A percentile compares a stretch with the other conserved stretches of the same genome.
phyloP scores from a whole-genome alignment of 1,139 yeast genomes.

The Candida albicans region DNA sequence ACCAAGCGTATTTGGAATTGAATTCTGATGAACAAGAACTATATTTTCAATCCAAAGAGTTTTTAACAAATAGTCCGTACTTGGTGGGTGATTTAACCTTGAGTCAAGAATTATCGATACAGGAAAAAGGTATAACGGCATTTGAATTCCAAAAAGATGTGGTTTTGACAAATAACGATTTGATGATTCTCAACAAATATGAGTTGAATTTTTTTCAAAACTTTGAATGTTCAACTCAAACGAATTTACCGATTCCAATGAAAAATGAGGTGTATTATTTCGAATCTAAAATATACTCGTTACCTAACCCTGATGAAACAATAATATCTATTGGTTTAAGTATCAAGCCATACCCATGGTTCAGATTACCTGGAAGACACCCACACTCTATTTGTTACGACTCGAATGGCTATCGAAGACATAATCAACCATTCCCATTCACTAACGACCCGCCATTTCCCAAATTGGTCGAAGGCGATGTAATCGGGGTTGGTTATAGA shows the following conservation, averaged over 20 bases:
- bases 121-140: conserved; percentile 90
- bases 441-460: conserved; percentile 46
- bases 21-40: conserved; percentile 78
- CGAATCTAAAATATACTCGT: conserved; percentile 65
- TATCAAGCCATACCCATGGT: conserved; percentile 58
- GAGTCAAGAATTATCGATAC: conserved; percentile 62
- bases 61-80: conserved; percentile 55
- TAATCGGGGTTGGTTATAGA: conserved; percentile 66
- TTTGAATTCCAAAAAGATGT: conserved; percentile 86
- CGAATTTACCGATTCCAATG: conserved; percentile 85
- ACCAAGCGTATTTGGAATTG: conserved; percentile 57
- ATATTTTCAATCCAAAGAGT: conserved; percentile 68
- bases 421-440: conserved; percentile 50
- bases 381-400: conserved; percentile 39
- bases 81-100: conserved; percentile 43
- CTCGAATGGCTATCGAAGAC: conserved; percentile 52
- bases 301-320: conserved; percentile 57
- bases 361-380: conserved; percentile 30
- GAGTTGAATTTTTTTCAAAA: conserved; percentile 74
- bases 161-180: conserved; percentile 57
- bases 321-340: conserved; percentile 47
- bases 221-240: conserved; percentile 74
- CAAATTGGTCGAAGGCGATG: conserved; percentile 54
- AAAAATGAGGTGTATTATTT: conserved; percentile 87
- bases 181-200: conserved; percentile 65